These are phyloP conservation scores for Hibiscus mutabilis DNA, from an alignment of 345 rosid genomes.

Conservation along the genomic window DNA sequence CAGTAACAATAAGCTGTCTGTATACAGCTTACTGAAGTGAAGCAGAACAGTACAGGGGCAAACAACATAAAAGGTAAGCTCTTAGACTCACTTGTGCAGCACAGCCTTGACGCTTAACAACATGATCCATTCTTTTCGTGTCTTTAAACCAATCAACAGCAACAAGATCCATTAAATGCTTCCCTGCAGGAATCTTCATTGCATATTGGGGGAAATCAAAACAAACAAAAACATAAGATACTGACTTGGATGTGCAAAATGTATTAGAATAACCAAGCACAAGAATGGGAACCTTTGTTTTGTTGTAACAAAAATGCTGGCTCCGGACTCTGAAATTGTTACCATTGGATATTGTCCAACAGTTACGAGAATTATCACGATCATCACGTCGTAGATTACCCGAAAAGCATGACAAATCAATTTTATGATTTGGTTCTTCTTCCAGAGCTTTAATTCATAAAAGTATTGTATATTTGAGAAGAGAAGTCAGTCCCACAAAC, in stretches of 20 bases:
- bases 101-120: slow-evolving; percentile 87
- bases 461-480: background rate
- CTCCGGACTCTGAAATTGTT: slow-evolving; percentile 93
- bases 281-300: slow-evolving; percentile 59
- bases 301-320: slow-evolving; percentile 77
- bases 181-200: slow-evolving; percentile 86
- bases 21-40: background rate
- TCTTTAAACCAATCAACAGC: slow-evolving; percentile 99
- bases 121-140: slow-evolving; percentile 93
- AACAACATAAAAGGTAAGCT: slow-evolving; percentile 9
- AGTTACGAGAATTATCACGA: slow-evolving; percentile 72
- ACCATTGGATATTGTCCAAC: slow-evolving; percentile 89
- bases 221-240: slow-evolving; percentile 7
- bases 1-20: background rate
- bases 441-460: slow-evolving; percentile 44
- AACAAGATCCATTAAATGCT: slow-evolving; percentile 94
- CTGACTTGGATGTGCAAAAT: background rate
- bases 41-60: slow-evolving; percentile 8
- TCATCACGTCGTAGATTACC: slow-evolving; percentile 83
- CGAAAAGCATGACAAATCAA: slow-evolving; percentile 80
- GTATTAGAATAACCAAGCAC: slow-evolving; percentile 9
- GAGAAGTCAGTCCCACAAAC: slow-evolving; percentile 8
- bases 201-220: background rate
- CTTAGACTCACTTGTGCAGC: slow-evolving; percentile 79
- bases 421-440: slow-evolving; percentile 67